These are phyloP conservation scores for Monosporozyma yasuniensis DNA, from an alignment of 805 yeast species.

Conservation along the genomic window DNA sequence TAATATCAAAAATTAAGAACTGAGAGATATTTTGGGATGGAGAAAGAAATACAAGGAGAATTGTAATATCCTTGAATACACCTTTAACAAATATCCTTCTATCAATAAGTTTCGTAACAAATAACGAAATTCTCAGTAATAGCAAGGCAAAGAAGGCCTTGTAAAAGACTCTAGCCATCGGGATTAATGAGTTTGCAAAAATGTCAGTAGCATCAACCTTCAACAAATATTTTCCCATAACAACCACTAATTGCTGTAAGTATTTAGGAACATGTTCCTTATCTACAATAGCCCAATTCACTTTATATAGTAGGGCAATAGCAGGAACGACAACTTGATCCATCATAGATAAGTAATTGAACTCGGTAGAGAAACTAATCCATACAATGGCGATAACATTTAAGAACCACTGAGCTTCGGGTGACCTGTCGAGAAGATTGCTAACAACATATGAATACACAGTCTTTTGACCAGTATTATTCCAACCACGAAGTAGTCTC, in stretches of 20 bases:
- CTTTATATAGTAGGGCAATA: conserved; percentile 45
- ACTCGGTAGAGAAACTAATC: conserved; percentile 8
- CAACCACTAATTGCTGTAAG: conserved; percentile 16
- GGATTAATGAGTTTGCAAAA: conserved; percentile 28
- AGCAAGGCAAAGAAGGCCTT: conserved; percentile 9
- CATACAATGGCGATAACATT: conserved; percentile 33
- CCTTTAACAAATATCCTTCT: conserved; percentile 7
- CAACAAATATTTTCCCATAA: conserved; percentile 7
- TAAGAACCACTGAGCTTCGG: conserved; percentile 40
- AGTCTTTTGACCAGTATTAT: conserved; percentile 81
- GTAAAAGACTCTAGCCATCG: conserved; percentile 31
- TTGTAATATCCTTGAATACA: conserved; percentile 23
- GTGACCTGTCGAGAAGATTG: conserved; percentile 31
- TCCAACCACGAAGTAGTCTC: conserved; percentile 73
- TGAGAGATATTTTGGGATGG: conserved; percentile 42
- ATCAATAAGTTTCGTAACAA: conserved; percentile 27
- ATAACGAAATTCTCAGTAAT: conserved; percentile 18
- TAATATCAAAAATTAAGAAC: conserved; percentile 33
- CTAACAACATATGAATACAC: conserved; percentile 42
- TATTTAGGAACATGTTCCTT: conserved; percentile 45
- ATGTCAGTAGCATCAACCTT: conserved; percentile 15
- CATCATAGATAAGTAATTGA: conserved; percentile 29
- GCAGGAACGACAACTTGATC: conserved; percentile 37
- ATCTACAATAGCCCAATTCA: conserved; percentile 42
- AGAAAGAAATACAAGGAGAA: conserved; percentile 43